Evolutionary conservation across 305 asterid species (phyloP).

Genomic region (Caryopteris hybrid): DNA sequence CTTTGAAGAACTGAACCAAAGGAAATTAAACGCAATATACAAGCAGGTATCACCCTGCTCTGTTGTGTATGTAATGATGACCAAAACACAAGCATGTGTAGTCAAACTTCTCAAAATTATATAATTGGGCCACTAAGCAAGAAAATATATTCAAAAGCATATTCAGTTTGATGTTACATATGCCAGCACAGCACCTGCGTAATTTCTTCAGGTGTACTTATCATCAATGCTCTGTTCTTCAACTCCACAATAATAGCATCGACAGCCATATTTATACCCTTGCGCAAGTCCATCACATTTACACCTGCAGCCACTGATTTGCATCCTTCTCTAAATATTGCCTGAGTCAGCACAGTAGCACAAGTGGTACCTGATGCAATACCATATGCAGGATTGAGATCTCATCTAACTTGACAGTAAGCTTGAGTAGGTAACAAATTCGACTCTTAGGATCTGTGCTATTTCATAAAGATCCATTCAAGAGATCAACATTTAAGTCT

Average conservation of each 20-base stretch:
- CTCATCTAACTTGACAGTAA: not conserved
- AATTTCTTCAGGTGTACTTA: slow-evolving; percentile 88
- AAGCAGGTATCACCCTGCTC: not conserved
- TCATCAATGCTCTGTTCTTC: slow-evolving; percentile 80
- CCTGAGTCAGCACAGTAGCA: slow-evolving; percentile 86
- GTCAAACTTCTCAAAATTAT: not conserved
- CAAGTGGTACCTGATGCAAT: slow-evolving; percentile 80
- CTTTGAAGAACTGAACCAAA: not conserved
- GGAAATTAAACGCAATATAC: not conserved
- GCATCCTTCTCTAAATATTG: slow-evolving; percentile 86
- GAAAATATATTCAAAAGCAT: not conserved
- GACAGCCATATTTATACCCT: slow-evolving; percentile 79
- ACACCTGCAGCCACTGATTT: slow-evolving; percentile 84
- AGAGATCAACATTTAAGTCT: not conserved
- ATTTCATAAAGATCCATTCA: not conserved
- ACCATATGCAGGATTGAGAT: slow-evolving; percentile 20
- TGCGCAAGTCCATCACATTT: slow-evolving; percentile 87
- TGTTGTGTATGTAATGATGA: not conserved
- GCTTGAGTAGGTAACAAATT: slow-evolving; percentile 8
- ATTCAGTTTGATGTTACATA: slow-evolving; percentile 12
- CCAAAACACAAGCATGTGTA: not conserved
- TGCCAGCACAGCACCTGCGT: slow-evolving; percentile 64
- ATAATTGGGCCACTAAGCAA: not conserved
- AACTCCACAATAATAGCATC: slow-evolving; percentile 72
- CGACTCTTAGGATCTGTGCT: not conserved